These are phyloP conservation scores for Pleurotus djamor DNA, from an alignment of 768 basidiomycete species.

Conservation along the genomic window DNA sequence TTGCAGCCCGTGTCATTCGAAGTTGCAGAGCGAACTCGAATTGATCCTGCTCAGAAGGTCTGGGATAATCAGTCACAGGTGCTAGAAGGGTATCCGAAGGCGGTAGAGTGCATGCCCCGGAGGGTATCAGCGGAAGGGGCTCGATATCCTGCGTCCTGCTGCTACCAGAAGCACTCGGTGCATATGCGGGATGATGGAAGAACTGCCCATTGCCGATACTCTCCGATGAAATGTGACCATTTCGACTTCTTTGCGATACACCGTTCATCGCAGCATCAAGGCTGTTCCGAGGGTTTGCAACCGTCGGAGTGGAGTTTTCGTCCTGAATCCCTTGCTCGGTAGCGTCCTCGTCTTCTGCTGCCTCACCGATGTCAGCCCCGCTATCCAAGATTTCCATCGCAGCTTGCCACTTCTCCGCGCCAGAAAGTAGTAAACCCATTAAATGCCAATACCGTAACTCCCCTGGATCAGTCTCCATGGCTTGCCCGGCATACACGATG, in stretches of 20 bases:
- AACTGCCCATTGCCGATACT: slow-evolving; percentile 4
- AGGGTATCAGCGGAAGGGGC: slow-evolving; percentile 13
- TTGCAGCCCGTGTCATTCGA: slow-evolving; percentile 79
- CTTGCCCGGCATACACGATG: slow-evolving; percentile 59
- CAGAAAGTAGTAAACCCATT: slow-evolving; percentile 77
- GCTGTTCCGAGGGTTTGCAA: background rate
- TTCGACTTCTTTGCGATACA: slow-evolving; percentile 13
- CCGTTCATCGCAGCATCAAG: slow-evolving; percentile 14
- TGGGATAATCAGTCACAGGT: slow-evolving; percentile 44
- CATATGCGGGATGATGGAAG: slow-evolving; percentile 4
- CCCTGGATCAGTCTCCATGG: slow-evolving; percentile 66
- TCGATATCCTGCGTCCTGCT: background rate
- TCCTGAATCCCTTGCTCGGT: slow-evolving; percentile 12
- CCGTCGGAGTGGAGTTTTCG: slow-evolving; percentile 10
- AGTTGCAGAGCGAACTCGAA: slow-evolving; percentile 84
- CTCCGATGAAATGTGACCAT: slow-evolving; percentile 2
- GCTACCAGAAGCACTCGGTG: background rate
- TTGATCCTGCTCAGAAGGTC: slow-evolving; percentile 49
- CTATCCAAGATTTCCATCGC: slow-evolving; percentile 76
- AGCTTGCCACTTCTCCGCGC: slow-evolving; percentile 75
- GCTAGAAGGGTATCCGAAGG: slow-evolving; percentile 39
- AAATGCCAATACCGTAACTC: slow-evolving; percentile 88
- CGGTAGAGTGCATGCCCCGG: slow-evolving; percentile 30
- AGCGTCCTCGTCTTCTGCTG: slow-evolving; percentile 29
- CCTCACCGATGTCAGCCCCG: slow-evolving; percentile 62